Base-by-base conservation (phyloP, 768 basidiomycete genomes). In the Mycena indigotica region DNA sequence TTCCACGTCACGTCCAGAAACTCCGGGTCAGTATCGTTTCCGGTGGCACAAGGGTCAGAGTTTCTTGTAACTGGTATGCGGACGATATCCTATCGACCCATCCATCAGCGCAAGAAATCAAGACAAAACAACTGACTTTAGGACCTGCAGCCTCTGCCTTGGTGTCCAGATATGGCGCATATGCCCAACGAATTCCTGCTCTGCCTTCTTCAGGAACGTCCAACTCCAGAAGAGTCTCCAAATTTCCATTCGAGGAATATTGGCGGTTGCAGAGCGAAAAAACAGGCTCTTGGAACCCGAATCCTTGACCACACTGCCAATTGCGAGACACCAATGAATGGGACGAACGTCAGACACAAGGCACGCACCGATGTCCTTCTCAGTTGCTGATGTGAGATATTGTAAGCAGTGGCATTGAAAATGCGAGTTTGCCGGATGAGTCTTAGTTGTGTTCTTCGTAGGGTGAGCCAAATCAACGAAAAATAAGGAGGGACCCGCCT, bases 1-100 rank as follows among this genome's bases (percentile, higher is more conserved):
- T 70, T 70, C 75, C 75, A 76, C 8, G 62, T 67, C 10, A 77
- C 59, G n/a, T 73, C 64, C 29, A 76, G 57, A 24, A 56, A 67
- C 19, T 70, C 66, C 29, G 50, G 51, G 41, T 44, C 41, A 24
- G 40, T 24, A 24, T 39, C 28, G 19, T 10, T 57, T 16, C 23
- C 39, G 26, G 4, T 38, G 53, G 24, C 54, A 44, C 41, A 35
- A 25, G 70, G 73, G 19, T 64, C 58, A n/a, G n/a, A n/a, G 59
- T 74, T 69, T 3, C 75, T 66, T 32, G 70, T 65, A 1, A 76
- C 66, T 21, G 74, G 72, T 23, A 73, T 57, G 2, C 66, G 65
- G 15, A 72, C 51, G 19, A 73, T 61, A 49, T 75, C 73, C 74
- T 75, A 24, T 8, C 49, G 58, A 10, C 13, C 23, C 2, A 45